Evolutionary conservation across 768 basidiomycete genomes (phyloP), one percentile per base, ranked within the genome.

Genomic region (Strobilomyces echinocephalus): DNA sequence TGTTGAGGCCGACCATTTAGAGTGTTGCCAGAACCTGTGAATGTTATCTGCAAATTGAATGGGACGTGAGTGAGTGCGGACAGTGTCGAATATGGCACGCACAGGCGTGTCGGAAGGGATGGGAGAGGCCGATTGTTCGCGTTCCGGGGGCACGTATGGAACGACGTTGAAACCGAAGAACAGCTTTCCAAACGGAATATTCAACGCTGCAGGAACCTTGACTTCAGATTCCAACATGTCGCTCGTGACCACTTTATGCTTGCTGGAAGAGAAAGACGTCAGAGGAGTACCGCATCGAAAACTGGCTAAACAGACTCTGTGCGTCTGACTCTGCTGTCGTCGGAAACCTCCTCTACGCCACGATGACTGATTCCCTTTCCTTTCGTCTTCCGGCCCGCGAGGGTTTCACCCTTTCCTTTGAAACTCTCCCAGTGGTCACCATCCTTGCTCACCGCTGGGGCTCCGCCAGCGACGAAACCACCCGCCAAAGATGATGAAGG

Each of bases 161-260:
- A 81, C 74, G 52, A 90, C 80, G 55, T 89, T 88, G 74, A 87
- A 99, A 10, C 97, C 97, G 64, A 99, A 98, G 77, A 99, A 99
- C 18, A 99, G 76, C 60, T 97, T 88, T 12, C 97, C 97, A 58
- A 88, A 87, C 0, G 97, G 94, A 10, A 99, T 76, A 59, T 87
- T 88, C 39, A 99, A 76, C 8, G 93, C 86, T 0, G 91, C 94
- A 5, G 97, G 95, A 8, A 89, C 92, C 62, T 89, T 87, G 45
- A 74, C 77, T 18, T 86, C 85, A 16, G 81, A 75, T 53, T 90
- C 88, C 14, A 93, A 72, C 14, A 81, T 81, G 43, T 82, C 84
- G 57, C 88, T 92, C 2, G 93, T 91, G 28, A 97, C 82, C 46
- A 97, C 82, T 30, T 80, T 85, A 35, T 84, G 85, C 70, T 90